Conservation (phyloP, 768 basidiomycete species). For the Phallus indusiatus region DNA sequence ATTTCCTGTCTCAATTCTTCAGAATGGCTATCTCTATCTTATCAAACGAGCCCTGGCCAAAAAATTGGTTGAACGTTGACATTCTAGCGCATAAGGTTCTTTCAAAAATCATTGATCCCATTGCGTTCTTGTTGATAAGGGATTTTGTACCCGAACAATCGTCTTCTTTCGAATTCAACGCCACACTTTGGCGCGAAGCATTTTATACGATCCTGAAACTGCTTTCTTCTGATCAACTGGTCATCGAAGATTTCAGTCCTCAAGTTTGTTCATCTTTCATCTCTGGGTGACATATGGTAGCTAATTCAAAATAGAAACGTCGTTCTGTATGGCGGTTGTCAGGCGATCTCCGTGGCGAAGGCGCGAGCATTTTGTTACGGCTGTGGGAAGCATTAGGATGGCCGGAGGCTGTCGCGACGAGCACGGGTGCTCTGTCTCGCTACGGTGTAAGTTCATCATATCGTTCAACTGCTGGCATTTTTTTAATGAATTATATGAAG, state of each 20-base stretch:
- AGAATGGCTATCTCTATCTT: constrained; percentile 73
- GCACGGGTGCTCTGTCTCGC: constrained; percentile 44
- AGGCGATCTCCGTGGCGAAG: constrained; percentile 90
- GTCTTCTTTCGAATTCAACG: constrained; percentile 59
- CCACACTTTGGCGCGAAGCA: constrained; percentile 69
- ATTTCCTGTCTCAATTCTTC: constrained; percentile 70
- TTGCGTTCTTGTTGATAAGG: constrained; percentile 65
- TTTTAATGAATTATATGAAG: constrained; percentile 27
- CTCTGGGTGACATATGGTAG: constrained; percentile 1
- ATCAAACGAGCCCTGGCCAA: constrained; percentile 81
- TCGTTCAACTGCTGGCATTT: background rate
- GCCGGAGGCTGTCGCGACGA: constrained; percentile 47
- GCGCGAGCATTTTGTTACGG: constrained; percentile 65
- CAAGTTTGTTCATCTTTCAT: constrained; percentile 43
- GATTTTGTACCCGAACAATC: constrained; percentile 70
- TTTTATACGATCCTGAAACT: constrained; percentile 78
- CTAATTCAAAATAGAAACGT: constrained; percentile 54
- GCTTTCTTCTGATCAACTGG: constrained; percentile 81
- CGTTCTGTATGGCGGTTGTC: constrained; percentile 94
- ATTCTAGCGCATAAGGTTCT: constrained; percentile 81
- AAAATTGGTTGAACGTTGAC: constrained; percentile 85
- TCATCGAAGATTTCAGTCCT: constrained; percentile 91
- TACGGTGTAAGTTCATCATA: constrained; percentile 49
- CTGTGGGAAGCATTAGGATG: constrained; percentile 85
- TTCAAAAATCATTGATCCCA: constrained; percentile 79